Conservation (phyloP, 495 filamentous ascomycete genomes). For the Hypoxylon fuscum region DNA sequence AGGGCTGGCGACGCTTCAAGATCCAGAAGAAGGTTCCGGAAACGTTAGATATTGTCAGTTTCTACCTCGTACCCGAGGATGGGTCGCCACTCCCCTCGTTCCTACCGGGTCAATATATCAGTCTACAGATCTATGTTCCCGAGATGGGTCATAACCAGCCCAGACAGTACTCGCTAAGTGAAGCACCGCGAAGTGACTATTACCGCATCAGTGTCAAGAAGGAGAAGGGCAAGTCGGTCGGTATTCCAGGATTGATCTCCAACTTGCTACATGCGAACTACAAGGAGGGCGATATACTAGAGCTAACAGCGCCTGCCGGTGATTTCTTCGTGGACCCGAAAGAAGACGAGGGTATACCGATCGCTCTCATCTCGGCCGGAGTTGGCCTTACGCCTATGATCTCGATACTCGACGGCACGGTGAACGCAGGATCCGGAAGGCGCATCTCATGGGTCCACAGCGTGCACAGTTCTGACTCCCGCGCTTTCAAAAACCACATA, state of each 20-base stretch:
- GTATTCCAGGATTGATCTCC: slow-evolving; percentile 71
- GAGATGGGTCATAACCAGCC: slow-evolving; percentile 66
- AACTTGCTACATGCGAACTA: slow-evolving; percentile 72
- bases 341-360: slow-evolving; percentile 48
- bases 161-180: slow-evolving; percentile 79
- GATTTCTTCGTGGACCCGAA: slow-evolving; percentile 71
- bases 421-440: slow-evolving; percentile 52
- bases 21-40: slow-evolving; percentile 70
- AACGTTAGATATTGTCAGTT: slow-evolving; percentile 71
- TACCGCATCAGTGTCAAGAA: slow-evolving; percentile 79
- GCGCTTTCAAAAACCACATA: slow-evolving; percentile 65
- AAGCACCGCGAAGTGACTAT: slow-evolving; percentile 63
- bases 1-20: slow-evolving; percentile 71
- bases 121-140: slow-evolving; percentile 65
- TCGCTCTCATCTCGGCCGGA: slow-evolving; percentile 77
- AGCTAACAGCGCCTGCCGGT: slow-evolving; percentile 73
- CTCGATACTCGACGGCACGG: slow-evolving; percentile 70
- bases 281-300: slow-evolving; percentile 65
- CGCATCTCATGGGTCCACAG: slow-evolving; percentile 71
- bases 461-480: slow-evolving; percentile 55
- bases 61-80: slow-evolving; percentile 75
- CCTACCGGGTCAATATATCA: slow-evolving; percentile 76
- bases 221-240: slow-evolving; percentile 61
- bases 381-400: slow-evolving; percentile 75
- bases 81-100: slow-evolving; percentile 66